Base-by-base conservation (phyloP, 192 early-diverging fungal species). In the Glomus cerebriforme region DNA sequence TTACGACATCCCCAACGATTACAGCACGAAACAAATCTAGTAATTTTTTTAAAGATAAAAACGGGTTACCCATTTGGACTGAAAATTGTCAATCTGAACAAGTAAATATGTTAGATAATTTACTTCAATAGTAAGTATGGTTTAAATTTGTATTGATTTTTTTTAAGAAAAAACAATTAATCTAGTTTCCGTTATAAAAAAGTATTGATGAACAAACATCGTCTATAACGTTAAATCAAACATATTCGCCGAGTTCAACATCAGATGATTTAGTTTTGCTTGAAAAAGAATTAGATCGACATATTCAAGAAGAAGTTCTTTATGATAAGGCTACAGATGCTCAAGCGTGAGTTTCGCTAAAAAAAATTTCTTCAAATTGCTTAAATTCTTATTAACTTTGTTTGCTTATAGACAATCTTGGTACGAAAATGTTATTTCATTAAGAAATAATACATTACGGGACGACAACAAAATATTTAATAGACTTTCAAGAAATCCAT, bases 171-270 rank as follows among this genome's bases (percentile, higher is more conserved):
- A 34, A 22, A 17, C 0, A 22, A 22, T 68, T 39, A 5, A 37
- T 35, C 13, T 39, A 7, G 13, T 35, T 39, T 24, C 2, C 27
- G 17, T 75, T 75, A 26, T 9, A 35, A 27, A 10, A n/a, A 43
- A 76, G 88, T 49, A 88, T 95, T 78, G 92, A 88, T 8, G 81
- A 89, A 29, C 71, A 81, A 15, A 85, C 91, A 80, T 86, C 91
- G 1, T n/a, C 24, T 29, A 12, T 64, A 58, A 22, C 60, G 68
- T 31, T 58, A 31, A 43, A 35, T 49, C 64, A 67, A 66, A 35
- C 24, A 62, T 49, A 45, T 17, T 22, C 45, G 27, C 12, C 17
- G 26, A 29, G 12, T 71, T 6, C 35, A 43, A 35, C 3, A 67
- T 7, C 9, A 69, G 8, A 22, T n/a, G 43, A 26, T 15, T 27